These are phyloP conservation scores for Athelia psychrophila DNA, from an alignment of 1,284 basidiomycete species.

Conservation along the genomic window DNA sequence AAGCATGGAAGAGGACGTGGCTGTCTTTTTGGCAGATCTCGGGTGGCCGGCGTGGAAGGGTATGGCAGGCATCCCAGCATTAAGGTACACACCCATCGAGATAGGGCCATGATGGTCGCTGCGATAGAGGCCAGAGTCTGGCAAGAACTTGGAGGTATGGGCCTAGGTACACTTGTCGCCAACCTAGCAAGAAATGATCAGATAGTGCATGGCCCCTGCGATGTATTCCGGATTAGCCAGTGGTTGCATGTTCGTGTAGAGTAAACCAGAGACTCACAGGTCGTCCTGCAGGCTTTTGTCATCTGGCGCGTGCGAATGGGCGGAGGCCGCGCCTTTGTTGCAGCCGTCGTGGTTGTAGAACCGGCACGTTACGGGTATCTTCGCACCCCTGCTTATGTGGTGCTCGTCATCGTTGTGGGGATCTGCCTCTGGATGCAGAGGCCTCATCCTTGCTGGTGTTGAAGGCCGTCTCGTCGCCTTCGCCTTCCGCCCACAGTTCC, in stretches of 20 bases:
- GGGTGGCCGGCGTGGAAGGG: too few species aligned
- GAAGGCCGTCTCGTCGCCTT: conserved; percentile 11
- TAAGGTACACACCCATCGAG: too few species aligned
- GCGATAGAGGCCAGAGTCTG: too few species aligned
- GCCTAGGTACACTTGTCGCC: conserved; percentile 6
- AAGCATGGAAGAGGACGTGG: too few species aligned
- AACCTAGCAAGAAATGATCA: conserved; percentile 33
- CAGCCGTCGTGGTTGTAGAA: conserved; percentile 51
- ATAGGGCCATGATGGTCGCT: too few species aligned
- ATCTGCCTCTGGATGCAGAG: conserved; percentile 32
- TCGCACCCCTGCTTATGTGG: conserved; percentile 46
- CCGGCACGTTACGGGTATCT: conserved; percentile 45
- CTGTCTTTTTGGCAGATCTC: too few species aligned
- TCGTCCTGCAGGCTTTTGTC: conserved; percentile 46
- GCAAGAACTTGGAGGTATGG: too few species aligned
- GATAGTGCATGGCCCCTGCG: conserved; percentile 28
- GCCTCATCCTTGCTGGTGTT: conserved; percentile 30
- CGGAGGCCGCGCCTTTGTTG: conserved; percentile 34
- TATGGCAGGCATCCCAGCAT: too few species aligned
- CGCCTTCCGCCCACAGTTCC: not conserved
- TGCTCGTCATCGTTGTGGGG: conserved; percentile 34
- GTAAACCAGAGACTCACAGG: conserved; percentile 32
- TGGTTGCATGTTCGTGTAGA: too few species aligned
- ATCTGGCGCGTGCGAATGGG: conserved; percentile 49
- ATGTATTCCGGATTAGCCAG: not conserved